A percentile compares a stretch with the other conserved stretches of the same genome.
phyloP scores from a whole-genome alignment of 176 grass and related monocot species.

The Typha latifolia region DNA sequence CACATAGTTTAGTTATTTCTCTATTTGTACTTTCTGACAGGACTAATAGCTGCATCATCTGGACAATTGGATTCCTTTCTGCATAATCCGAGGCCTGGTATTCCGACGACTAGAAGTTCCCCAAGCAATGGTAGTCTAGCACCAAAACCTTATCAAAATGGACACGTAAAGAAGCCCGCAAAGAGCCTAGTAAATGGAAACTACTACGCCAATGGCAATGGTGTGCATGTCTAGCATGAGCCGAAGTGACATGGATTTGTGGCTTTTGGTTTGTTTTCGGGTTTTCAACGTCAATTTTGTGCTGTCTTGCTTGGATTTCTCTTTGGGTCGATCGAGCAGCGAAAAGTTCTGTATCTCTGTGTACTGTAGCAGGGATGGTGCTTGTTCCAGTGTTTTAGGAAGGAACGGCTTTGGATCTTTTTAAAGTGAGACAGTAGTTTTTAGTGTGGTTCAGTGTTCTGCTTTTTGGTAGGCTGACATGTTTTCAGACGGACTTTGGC shows the following conservation, averaged over 20 bases:
- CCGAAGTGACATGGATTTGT: slow-evolving; percentile 14
- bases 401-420: slow-evolving; percentile 41
- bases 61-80: slow-evolving; percentile 51
- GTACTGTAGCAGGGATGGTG: not conserved
- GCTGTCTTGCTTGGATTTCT: slow-evolving; percentile 23
- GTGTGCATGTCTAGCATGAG: slow-evolving; percentile 44
- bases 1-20: not conserved
- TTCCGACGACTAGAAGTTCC: not conserved
- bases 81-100: slow-evolving; percentile 10
- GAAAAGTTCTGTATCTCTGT: not conserved
- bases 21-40: slow-evolving; percentile 25
- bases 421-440: slow-evolving; percentile 32
- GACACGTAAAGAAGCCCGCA: slow-evolving; percentile 38
- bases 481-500: not conserved
- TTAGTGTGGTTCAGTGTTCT: slow-evolving; percentile 40
- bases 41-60: slow-evolving; percentile 65
- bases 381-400: slow-evolving; percentile 57
- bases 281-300: slow-evolving; percentile 7
- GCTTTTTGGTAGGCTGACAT: slow-evolving; percentile 14
- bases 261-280: slow-evolving; percentile 36
- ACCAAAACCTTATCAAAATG: slow-evolving; percentile 38
- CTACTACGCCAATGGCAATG: slow-evolving; percentile 53
- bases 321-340: not conserved
- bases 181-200: slow-evolving; percentile 53
- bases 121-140: slow-evolving; percentile 2